phyloP scores from a whole-genome alignment of 164 flowering plant species.

The Echeveria elegans region DNA sequence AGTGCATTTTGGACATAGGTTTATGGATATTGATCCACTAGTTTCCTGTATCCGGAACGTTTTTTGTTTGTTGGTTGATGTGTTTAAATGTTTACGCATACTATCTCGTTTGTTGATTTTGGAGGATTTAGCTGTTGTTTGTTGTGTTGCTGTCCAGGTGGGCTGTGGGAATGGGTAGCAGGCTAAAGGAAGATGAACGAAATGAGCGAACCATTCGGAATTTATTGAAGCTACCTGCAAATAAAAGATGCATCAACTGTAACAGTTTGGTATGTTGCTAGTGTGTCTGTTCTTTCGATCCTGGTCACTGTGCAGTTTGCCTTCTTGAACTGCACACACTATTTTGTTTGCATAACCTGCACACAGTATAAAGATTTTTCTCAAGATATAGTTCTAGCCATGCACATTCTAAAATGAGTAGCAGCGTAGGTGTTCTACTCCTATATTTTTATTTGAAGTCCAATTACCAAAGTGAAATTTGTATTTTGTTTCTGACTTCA shows the following conservation, averaged over 20 bases:
- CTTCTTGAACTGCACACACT: neutral
- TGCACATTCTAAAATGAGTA: too few species aligned
- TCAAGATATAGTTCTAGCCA: too few species aligned
- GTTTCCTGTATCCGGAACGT: too few species aligned
- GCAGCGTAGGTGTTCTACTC: too few species aligned
- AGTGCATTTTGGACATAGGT: neutral
- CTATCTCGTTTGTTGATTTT: neutral
- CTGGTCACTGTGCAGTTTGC: neutral
- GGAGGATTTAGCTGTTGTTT: neutral
- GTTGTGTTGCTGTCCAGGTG: neutral
- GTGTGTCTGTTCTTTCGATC: neutral
- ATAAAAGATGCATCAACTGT: slow-evolving; percentile 81
- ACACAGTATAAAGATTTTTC: too few species aligned
- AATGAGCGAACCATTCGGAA: slow-evolving; percentile 78
- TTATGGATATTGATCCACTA: too few species aligned
- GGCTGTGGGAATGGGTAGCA: slow-evolving; percentile 48
- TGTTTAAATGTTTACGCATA: neutral
- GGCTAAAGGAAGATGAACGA: slow-evolving; percentile 35
- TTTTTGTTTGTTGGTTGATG: neutral
- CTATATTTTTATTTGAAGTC: too few species aligned
- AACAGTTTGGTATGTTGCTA: slow-evolving; percentile 66
- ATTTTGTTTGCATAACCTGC: too few species aligned
- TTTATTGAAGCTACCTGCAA: slow-evolving; percentile 64
- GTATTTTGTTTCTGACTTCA: too few species aligned
- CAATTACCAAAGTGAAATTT: neutral